phyloP scores from a whole-genome alignment of 352 stramenopile genomes.

The Globisporangium paddicum region DNA sequence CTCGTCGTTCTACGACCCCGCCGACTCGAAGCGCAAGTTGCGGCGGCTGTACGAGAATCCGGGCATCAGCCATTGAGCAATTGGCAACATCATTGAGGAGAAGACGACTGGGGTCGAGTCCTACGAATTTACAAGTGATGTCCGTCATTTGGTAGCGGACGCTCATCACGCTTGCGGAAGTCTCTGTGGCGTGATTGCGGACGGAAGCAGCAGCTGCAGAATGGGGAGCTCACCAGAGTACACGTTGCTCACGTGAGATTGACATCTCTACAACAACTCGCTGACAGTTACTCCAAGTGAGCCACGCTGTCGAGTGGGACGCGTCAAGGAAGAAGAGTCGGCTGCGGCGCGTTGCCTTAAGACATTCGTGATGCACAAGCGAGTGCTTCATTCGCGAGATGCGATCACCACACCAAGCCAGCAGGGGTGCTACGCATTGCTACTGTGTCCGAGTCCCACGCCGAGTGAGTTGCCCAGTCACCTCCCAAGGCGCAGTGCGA shows the following conservation, averaged over 20 bases:
- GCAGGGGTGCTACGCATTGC: background rate
- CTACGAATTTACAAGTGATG: background rate
- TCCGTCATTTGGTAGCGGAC: background rate
- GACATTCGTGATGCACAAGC: no score
- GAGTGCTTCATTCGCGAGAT: no score
- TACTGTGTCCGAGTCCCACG: background rate
- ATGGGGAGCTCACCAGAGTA: no score
- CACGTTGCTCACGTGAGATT: background rate
- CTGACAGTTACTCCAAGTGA: no score
- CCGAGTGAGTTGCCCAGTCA: background rate
- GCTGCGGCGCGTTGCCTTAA: no score
- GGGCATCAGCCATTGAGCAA: slow-evolving; percentile 31
- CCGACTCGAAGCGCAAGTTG: slow-evolving; percentile 33
- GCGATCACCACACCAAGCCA: no score
- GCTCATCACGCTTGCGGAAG: background rate
- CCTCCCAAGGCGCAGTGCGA: background rate
- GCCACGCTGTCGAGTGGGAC: no score
- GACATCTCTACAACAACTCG: background rate
- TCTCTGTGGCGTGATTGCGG: background rate
- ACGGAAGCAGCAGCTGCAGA: background rate
- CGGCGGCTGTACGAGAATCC: slow-evolving; percentile 41
- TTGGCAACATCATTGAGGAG: background rate
- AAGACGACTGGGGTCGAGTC: background rate
- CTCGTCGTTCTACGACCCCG: slow-evolving; percentile 10
- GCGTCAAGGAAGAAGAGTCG: no score